Base-by-base conservation (phyloP, 257 asterid species). In the Solanum virginianum region DNA sequence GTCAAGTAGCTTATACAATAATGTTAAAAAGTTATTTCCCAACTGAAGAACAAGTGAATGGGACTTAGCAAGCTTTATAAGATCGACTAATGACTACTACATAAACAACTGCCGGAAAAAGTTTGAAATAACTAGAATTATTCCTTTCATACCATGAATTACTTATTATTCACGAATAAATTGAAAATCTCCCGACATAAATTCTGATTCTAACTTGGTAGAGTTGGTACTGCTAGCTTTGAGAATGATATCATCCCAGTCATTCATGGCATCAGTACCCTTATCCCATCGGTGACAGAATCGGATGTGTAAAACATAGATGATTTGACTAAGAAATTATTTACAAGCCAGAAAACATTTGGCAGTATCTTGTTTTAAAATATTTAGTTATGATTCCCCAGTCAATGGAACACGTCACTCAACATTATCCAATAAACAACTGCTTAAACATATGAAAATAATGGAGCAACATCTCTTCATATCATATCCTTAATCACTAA, bases 391-490 rank as follows among this genome's bases (percentile, higher is more conserved):
- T 22, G 55, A 69, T 82, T 68, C 86, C 85, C 81, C 29, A 53
- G 66, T 87, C 83, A 79, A 82, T 84, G 88, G 90, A 86, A 80
- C 69, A 82, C 82, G 84, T 85, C 87, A 87, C 80, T 80, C 82
- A 80, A 84, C 91, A 87, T 80, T 84, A 87, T 82, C 86, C 59
- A 81, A 54, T 26, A 26, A 79, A 79, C 77, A 10, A 53, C 62
- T 80, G 41, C 54, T 13, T 47, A 29, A 49, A 57, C 59, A 57
- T 82, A 20, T 22, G 54, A 13, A 26, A 49, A 41, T 5, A 43
- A 59, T 43, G 62, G 54, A 66, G 77, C 79, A 62, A 8, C 75
- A 59, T 62, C 59, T 10, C 59, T 47, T 82, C 29, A 66, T 82
- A 20, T 43, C 17, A 62, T 1, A 62, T 82, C 77, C 49, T 63